Percentiles rank a stretch among this genome's conserved stretches.
Evolutionary conservation across 2,329 filamentous ascomycete species (phyloP).

Genomic region (Apiospora pterosperma): DNA sequence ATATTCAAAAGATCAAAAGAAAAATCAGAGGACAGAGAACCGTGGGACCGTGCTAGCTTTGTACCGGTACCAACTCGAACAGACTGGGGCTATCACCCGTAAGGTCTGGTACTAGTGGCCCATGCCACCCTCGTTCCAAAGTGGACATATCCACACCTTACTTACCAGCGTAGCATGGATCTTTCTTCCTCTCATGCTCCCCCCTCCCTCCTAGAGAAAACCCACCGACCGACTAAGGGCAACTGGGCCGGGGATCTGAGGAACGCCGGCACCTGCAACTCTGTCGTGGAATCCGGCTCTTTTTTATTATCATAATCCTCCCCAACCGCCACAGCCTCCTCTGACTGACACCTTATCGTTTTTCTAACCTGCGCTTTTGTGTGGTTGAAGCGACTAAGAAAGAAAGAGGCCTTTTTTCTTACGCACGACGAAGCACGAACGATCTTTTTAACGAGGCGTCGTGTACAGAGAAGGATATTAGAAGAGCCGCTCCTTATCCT

Average conservation of each 20-base stretch:
- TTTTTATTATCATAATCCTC: slow-evolving; percentile 6
- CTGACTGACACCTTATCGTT: neutral
- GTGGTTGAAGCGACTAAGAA: neutral
- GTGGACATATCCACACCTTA: neutral
- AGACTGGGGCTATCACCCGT: neutral
- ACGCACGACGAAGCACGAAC: neutral
- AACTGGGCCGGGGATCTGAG: slow-evolving; percentile 2
- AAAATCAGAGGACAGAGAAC: neutral
- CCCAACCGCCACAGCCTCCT: slow-evolving; percentile 4
- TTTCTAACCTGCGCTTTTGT: neutral
- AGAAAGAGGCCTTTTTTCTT: neutral
- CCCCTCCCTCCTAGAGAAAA: neutral
- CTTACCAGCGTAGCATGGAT: slow-evolving; percentile 1
- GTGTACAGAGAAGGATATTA: neutral
- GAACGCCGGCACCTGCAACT: slow-evolving; percentile 2
- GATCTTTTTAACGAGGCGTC: neutral
- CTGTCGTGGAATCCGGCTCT: slow-evolving; percentile 2
- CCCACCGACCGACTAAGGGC: neutral
- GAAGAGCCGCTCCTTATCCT: neutral
- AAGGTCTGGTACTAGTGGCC: neutral
- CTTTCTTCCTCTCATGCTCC: neutral
- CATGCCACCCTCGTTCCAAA: neutral
- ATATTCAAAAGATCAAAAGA: neutral
- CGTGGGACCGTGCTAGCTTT: slow-evolving; percentile 1
- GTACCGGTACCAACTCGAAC: neutral